These are phyloP conservation scores for Citrus hindsii DNA, from an alignment of 345 rosid genomes.

Conservation along the genomic window DNA sequence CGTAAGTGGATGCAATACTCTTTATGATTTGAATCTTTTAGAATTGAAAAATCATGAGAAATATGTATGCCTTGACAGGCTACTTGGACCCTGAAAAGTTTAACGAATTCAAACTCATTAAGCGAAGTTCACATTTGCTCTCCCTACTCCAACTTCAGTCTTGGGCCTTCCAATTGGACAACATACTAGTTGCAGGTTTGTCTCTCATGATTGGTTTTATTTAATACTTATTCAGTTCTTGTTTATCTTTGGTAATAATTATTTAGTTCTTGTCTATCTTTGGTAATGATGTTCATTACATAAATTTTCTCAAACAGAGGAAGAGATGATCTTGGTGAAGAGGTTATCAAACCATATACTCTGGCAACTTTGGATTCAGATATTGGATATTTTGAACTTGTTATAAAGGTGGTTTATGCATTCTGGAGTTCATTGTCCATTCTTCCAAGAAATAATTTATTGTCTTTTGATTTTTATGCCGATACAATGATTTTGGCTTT, in stretches of 20 bases:
- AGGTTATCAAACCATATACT: constrained; percentile 46
- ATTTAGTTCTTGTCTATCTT: background rate
- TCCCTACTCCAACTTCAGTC: constrained; percentile 40
- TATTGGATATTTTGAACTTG: constrained; percentile 50
- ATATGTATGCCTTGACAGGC: constrained; percentile 19
- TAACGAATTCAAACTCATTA: constrained; percentile 47
- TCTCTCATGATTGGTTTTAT: background rate
- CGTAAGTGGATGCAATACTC: background rate
- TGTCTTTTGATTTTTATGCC: background rate
- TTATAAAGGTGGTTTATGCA: constrained; percentile 49
- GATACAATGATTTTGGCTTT: background rate
- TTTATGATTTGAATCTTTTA: background rate
- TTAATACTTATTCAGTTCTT: background rate
- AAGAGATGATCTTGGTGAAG: constrained; percentile 41
- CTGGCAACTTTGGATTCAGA: constrained; percentile 62
- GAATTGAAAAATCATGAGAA: background rate
- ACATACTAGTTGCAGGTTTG: constrained; percentile 55
- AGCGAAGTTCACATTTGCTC: constrained; percentile 46
- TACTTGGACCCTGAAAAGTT: constrained; percentile 45
- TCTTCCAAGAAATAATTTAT: background rate
- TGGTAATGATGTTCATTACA: background rate
- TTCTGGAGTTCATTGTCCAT: background rate
- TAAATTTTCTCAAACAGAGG: constrained; percentile 32
- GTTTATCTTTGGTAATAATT: background rate
- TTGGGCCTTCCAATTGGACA: constrained; percentile 57